These are phyloP conservation scores for Zasmidium citrigriseum DNA, from an alignment of 2,329 filamentous ascomycete genomes.

Conservation along the genomic window DNA sequence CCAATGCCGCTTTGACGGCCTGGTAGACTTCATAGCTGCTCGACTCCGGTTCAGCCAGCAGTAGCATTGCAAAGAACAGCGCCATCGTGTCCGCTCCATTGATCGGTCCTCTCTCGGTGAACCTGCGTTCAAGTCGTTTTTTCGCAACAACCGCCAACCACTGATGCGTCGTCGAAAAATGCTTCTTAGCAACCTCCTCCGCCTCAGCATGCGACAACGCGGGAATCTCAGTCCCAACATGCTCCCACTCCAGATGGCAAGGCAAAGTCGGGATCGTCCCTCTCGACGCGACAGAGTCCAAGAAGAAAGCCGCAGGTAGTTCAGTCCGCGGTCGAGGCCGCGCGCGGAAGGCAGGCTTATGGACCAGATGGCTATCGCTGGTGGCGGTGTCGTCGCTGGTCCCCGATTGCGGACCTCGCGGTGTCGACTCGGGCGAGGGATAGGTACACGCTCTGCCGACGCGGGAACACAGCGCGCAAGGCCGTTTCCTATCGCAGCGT, in stretches of 20 bases:
- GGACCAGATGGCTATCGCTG: not conserved
- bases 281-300: conserved; percentile 20
- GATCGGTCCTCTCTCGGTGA: conserved; percentile 1
- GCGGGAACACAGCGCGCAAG: not conserved
- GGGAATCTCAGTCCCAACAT: conserved; percentile 4
- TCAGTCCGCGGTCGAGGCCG: not conserved
- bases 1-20: conserved; percentile 15
- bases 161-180: conserved; percentile 13
- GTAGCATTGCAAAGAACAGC: conserved; percentile 15
- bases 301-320: conserved; percentile 12
- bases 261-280: conserved; percentile 4
- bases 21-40: conserved; percentile 1
- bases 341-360: not conserved
- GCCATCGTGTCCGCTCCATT: conserved; percentile 7
- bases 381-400: not conserved
- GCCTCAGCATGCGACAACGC: conserved; percentile 4
- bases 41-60: conserved; percentile 7
- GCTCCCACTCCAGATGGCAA: conserved; percentile 9
- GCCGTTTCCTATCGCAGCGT: not conserved
- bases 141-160: conserved; percentile 15
- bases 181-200: conserved; percentile 3
- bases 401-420: not conserved
- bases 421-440: not conserved
- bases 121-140: conserved; percentile 1
- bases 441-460: not conserved